Conservation (phyloP, 768 basidiomycete genomes). For the Leccinum variicolor region DNA sequence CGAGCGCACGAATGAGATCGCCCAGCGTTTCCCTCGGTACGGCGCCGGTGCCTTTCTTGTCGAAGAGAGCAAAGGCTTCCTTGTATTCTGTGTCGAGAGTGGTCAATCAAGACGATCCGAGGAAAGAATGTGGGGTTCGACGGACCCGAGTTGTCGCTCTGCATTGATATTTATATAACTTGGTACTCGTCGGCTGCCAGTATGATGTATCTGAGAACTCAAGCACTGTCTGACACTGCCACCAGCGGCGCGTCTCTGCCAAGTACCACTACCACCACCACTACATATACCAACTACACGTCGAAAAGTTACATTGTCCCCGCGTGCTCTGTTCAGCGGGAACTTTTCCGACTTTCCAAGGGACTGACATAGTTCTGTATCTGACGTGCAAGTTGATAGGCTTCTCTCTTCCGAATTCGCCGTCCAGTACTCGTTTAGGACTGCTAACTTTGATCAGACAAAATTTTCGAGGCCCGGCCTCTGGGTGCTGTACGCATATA, state of each 20-base stretch:
- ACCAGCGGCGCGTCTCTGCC: not conserved
- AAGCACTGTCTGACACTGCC: not conserved
- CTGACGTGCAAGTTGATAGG: not conserved
- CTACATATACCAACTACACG: not conserved
- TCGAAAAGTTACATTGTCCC: not conserved
- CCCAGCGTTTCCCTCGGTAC: conserved; percentile 88
- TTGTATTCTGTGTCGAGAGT: conserved; percentile 70
- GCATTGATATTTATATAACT: conserved; percentile 1
- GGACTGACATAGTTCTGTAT: not conserved
- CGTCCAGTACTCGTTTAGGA: not conserved
- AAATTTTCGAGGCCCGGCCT: not conserved
- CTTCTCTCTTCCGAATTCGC: too few relatives aligned
- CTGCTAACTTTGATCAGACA: not conserved
- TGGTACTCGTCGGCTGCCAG: not conserved
- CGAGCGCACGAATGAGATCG: conserved; percentile 88
- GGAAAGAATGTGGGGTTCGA: conserved; percentile 2
- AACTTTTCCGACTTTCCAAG: not conserved
- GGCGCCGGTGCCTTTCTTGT: conserved; percentile 91
- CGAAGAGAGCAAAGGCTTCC: conserved; percentile 96
- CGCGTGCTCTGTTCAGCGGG: not conserved
- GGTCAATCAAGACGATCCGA: conserved; percentile 4
- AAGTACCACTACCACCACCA: too few relatives aligned
- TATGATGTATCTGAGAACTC: too few relatives aligned
- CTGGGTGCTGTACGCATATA: not conserved
- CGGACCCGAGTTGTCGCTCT: conserved; percentile 54